Evolutionary conservation across 257 asterid genomes (phyloP).

Genomic region (Gentiana straminea): DNA sequence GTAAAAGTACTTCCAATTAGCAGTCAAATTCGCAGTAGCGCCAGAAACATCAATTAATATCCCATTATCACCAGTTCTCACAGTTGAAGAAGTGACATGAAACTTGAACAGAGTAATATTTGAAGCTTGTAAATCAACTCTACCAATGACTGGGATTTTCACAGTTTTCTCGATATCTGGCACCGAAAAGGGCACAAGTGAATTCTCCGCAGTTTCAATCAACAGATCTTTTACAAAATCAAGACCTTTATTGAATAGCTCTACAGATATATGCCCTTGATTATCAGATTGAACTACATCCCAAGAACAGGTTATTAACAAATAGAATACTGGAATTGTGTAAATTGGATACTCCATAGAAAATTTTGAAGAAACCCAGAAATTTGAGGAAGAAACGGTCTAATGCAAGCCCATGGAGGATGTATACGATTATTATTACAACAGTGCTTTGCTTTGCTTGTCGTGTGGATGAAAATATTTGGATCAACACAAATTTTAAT

Average conservation of each 20-base stretch:
- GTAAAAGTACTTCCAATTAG: constrained; percentile 79
- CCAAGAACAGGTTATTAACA: constrained; percentile 11
- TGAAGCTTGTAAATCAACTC: constrained; percentile 40
- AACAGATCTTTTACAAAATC: constrained; percentile 59
- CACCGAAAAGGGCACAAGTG: constrained; percentile 65
- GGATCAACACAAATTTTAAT: too few species aligned
- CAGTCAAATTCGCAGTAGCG: constrained; percentile 68
- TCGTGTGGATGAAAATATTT: too few species aligned
- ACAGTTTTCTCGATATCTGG: constrained; percentile 41
- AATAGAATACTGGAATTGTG: neutral
- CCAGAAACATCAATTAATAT: constrained; percentile 57
- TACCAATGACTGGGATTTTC: constrained; percentile 66
- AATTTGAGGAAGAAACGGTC: neutral
- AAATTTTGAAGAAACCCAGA: neutral
- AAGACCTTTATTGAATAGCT: constrained; percentile 67
- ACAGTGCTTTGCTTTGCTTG: too few species aligned
- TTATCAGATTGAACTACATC: constrained; percentile 28
- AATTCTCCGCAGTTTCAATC: constrained; percentile 43
- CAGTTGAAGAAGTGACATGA: constrained; percentile 53
- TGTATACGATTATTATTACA: too few species aligned
- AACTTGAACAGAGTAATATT: constrained; percentile 34
- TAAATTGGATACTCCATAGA: constrained; percentile 9
- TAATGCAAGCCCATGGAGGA: too few species aligned
- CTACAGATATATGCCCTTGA: constrained; percentile 44
- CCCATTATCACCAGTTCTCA: constrained; percentile 58